A percentile compares a stretch with the other conserved stretches of the same genome.
Conservation (phyloP, 768 basidiomycete genomes). For the Serendipita sp. region DNA sequence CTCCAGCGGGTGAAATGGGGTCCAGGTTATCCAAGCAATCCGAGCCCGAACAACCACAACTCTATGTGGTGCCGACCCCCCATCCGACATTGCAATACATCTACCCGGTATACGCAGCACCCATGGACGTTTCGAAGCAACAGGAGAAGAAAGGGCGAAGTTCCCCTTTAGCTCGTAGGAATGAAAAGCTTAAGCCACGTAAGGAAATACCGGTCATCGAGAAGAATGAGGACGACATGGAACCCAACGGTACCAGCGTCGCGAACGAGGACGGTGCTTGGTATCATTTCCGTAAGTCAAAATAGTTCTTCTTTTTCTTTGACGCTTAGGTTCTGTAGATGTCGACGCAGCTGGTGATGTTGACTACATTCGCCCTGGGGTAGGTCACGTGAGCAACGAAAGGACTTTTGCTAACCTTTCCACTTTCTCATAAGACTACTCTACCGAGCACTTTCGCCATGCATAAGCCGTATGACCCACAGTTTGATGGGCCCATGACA, state of each 20-base stretch:
- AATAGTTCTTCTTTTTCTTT: not conserved
- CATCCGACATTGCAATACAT: slow-evolving; percentile 1
- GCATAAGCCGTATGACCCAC: not conserved
- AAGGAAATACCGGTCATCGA: not conserved
- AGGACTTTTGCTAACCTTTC: not conserved
- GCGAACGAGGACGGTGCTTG: not conserved
- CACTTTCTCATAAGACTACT: not conserved
- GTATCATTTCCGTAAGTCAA: slow-evolving; percentile 5
- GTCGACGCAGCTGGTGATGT: not conserved
- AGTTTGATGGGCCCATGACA: not conserved
- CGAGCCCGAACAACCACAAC: not conserved
- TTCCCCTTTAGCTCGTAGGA: not conserved
- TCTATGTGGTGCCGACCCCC: not conserved
- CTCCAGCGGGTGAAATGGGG: not conserved
- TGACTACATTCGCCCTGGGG: slow-evolving; percentile 1
- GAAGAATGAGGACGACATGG: not conserved
- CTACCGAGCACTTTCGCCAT: not conserved
- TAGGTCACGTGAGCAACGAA: not conserved
- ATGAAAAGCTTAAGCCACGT: not conserved
- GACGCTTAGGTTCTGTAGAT: not conserved
- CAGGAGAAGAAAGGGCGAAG: slow-evolving; percentile 3
- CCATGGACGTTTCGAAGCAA: not conserved
- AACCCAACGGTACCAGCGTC: not conserved
- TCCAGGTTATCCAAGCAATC: slow-evolving; percentile 1
- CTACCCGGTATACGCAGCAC: slow-evolving; percentile 2